Conservation (phyloP, 164 flowering plant species). For the Amborella trichopoda region DNA sequence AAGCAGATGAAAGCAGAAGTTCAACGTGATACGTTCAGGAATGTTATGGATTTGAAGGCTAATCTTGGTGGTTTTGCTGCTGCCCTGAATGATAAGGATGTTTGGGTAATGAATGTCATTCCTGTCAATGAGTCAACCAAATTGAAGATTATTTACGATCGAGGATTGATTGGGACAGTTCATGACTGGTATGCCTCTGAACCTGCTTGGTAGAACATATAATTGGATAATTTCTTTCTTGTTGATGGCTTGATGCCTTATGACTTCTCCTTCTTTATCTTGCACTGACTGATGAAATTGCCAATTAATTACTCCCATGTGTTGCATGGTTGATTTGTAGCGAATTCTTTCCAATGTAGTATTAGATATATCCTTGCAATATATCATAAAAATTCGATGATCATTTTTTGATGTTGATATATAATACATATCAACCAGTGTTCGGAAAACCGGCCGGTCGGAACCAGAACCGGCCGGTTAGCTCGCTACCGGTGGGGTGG, state of each 20-base stretch:
- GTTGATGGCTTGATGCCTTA: neutral
- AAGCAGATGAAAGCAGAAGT: slow-evolving; percentile 52
- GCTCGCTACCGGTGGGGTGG: too few species aligned
- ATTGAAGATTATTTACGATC: slow-evolving; percentile 61
- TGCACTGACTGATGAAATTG: too few species aligned
- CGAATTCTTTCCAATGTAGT: too few species aligned
- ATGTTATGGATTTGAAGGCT: slow-evolving; percentile 82
- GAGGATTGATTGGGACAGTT: slow-evolving; percentile 69
- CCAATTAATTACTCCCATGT: neutral
- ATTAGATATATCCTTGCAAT: too few species aligned
- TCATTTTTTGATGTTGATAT: too few species aligned
- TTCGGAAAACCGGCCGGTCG: too few species aligned
- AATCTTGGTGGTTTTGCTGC: slow-evolving; percentile 80
- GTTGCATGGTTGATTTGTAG: neutral
- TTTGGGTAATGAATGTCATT: slow-evolving; percentile 89
- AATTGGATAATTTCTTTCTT: neutral
- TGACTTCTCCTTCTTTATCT: neutral
- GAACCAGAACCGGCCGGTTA: too few species aligned
- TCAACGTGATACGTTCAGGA: slow-evolving; percentile 44
- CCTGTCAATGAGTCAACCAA: slow-evolving; percentile 40
- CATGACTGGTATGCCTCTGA: slow-evolving; percentile 60
- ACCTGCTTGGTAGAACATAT: neutral
- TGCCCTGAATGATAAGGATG: slow-evolving; percentile 61
- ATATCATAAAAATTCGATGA: too few species aligned
- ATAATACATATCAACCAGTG: too few species aligned